phyloP scores from a whole-genome alignment of 176 grass and related monocot species.

The Oryza australiensis region DNA sequence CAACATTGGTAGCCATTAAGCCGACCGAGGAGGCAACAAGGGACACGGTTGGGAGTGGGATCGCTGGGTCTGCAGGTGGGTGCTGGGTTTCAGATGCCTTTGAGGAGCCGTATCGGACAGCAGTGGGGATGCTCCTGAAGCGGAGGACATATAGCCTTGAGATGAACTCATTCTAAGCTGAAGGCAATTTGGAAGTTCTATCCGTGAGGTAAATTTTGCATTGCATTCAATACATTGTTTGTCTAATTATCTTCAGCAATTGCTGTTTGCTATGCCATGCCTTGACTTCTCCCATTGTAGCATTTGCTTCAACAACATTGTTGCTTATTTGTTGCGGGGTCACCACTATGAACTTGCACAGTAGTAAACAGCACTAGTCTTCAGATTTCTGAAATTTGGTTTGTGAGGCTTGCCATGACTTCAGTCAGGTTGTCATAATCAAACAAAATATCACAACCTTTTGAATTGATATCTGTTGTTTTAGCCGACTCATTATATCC shows the following conservation, averaged over 20 bases:
- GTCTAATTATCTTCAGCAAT: slow-evolving; percentile 9
- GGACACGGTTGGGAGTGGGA: slow-evolving; percentile 19
- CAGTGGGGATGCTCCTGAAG: slow-evolving; percentile 68
- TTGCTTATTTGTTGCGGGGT: background rate
- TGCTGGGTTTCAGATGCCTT: slow-evolving; percentile 83
- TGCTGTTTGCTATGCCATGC: background rate
- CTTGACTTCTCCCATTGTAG: background rate
- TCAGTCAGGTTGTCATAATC: background rate
- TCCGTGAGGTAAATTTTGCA: slow-evolving; percentile 32
- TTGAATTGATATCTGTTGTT: background rate
- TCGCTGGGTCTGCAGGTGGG: slow-evolving; percentile 14
- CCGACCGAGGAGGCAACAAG: slow-evolving; percentile 59
- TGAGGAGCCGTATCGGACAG: slow-evolving; percentile 78
- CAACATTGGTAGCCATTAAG: slow-evolving; percentile 81
- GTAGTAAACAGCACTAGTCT: background rate
- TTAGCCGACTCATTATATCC: background rate
- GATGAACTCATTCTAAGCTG: slow-evolving; percentile 94
- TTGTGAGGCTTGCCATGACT: background rate
- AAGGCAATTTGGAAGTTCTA: slow-evolving; percentile 10
- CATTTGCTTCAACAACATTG: background rate
- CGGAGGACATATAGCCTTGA: slow-evolving; percentile 75
- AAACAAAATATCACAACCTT: background rate
- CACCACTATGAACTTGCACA: background rate
- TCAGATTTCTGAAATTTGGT: background rate
- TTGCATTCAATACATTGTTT: background rate